These are phyloP conservation scores for Quercus lobata DNA, from an alignment of 331 rosid species.

Conservation along the genomic window DNA sequence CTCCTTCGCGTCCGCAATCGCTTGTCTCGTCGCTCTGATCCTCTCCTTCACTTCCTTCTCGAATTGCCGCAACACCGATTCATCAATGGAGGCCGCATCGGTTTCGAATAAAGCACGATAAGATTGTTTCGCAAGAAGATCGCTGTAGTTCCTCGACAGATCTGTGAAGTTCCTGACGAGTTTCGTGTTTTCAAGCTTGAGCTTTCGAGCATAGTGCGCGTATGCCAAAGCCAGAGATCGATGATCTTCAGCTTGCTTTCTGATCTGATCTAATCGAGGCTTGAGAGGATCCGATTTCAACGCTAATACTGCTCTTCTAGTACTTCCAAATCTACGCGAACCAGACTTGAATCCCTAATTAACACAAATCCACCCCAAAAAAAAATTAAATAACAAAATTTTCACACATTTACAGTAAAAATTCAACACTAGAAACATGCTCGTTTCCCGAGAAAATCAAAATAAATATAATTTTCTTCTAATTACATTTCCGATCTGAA, in stretches of 20 bases:
- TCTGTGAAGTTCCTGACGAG: conserved; percentile 79
- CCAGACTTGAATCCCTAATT: conserved; percentile 56
- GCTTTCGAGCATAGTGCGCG: conserved; percentile 83
- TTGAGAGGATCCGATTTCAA: conserved; percentile 85
- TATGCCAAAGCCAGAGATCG: conserved; percentile 63
- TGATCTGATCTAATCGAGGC: conserved; percentile 87
- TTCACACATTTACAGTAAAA: neutral
- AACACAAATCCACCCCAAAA: conserved; percentile 4
- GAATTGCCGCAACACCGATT: conserved; percentile 62
- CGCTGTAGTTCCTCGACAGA: conserved; percentile 66
- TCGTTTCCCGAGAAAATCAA: neutral
- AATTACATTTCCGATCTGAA: neutral
- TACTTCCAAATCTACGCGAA: conserved; percentile 38
- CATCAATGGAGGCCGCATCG: conserved; percentile 56
- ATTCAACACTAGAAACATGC: neutral
- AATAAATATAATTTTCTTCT: neutral
- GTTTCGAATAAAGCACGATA: conserved; percentile 46
- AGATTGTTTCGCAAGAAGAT: conserved; percentile 62
- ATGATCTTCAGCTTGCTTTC: conserved; percentile 93
- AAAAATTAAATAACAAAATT: neutral
- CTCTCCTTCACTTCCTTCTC: conserved; percentile 95
- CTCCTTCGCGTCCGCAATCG: conserved; percentile 79
- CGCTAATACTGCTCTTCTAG: conserved; percentile 70
- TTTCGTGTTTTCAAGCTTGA: conserved; percentile 87
- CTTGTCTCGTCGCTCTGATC: conserved; percentile 70